Base-by-base conservation (phyloP, 176 grass and related monocot genomes). In the Cymbopogon citratus region DNA sequence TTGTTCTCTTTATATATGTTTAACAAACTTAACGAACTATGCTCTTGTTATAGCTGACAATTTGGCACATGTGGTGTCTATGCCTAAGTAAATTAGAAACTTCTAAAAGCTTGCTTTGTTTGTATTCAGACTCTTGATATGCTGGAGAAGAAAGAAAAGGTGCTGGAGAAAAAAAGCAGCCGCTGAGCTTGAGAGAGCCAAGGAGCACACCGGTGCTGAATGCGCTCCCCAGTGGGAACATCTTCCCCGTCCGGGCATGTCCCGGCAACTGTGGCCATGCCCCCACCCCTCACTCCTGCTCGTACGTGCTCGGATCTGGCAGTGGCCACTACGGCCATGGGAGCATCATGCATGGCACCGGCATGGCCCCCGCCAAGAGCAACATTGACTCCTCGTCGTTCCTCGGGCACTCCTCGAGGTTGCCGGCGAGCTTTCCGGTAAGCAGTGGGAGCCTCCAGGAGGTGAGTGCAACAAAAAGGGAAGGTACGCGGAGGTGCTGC, bases 271-370 rank as follows among this genome's bases (percentile, higher is more conserved):
- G 88, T n/a, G 6, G 31, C 79, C 21, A 26, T 75, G 54, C 59
- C 89, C 39, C 87, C 91, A 34, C 85, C 78, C 54, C 48, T 46
- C 88, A 82, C 63, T 86, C 90, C 65, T 84, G 96, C 68, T 83
- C 86, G 21, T 91, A 95, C 83, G 89, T 99, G 60, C 93, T 99
- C 16, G 89, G 96, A 75, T 91, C 96, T 38, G 96, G 96, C 59
- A 90, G 74, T 6, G 93, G 96, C 67, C 83, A 99, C 80, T 99
- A 99, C 29, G 96, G 96, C 75, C 96, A 99, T 40, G 96, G 96
- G 7, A 97, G 94, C 86, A 87, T 97, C 87, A 97, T 97, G 94
- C 89, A 83, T 15, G 86, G 88, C 21, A 75, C 82, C 10, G 80
- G 81, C 71, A 62, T 79, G 49, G 16, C 61, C 60, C 66, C 75